phyloP scores from a whole-genome alignment of 2,329 filamentous ascomycete genomes.

The Diplocarpon rosae region DNA sequence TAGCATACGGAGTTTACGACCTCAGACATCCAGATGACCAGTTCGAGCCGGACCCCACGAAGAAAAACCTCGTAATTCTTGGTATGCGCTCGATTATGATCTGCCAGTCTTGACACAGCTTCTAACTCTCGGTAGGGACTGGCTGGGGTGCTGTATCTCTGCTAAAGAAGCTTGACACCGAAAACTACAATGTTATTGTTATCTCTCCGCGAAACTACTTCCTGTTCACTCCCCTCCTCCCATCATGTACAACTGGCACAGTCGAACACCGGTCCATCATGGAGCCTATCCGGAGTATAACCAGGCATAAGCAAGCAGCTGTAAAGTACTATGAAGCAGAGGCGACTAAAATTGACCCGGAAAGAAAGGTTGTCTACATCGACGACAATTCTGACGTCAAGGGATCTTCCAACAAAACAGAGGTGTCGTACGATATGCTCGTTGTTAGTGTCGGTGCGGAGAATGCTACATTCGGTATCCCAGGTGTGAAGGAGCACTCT shows the following conservation, averaged over 20 bases:
- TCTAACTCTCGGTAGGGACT: slow-evolving; percentile 50
- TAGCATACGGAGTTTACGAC: slow-evolving; percentile 73
- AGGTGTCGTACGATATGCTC: slow-evolving; percentile 96
- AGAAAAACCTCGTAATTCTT: slow-evolving; percentile 95
- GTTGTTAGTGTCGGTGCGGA: slow-evolving; percentile 95
- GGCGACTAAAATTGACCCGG: slow-evolving; percentile 87
- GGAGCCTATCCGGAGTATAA: slow-evolving; percentile 94
- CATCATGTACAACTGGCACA: slow-evolving; percentile 92
- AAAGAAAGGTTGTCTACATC: slow-evolving; percentile 79
- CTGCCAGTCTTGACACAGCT: neutral
- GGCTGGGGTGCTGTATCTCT: slow-evolving; percentile 95
- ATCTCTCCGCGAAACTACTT: slow-evolving; percentile 99
- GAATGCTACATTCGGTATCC: slow-evolving; percentile 97
- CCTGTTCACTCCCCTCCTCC: slow-evolving; percentile 94
- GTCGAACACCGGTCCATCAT: slow-evolving; percentile 99
- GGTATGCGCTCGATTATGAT: slow-evolving; percentile 43
- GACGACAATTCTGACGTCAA: slow-evolving; percentile 89
- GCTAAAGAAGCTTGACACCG: slow-evolving; percentile 95
- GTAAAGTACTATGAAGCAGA: slow-evolving; percentile 98
- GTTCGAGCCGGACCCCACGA: slow-evolving; percentile 64
- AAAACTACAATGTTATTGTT: slow-evolving; percentile 98
- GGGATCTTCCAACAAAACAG: slow-evolving; percentile 68
- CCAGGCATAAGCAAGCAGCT: slow-evolving; percentile 84
- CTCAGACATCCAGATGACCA: slow-evolving; percentile 76
- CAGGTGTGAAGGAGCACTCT: slow-evolving; percentile 86